Evolutionary conservation across 2,329 filamentous ascomycete genomes (phyloP).

Genomic region (Colletotrichum liaoningense): DNA sequence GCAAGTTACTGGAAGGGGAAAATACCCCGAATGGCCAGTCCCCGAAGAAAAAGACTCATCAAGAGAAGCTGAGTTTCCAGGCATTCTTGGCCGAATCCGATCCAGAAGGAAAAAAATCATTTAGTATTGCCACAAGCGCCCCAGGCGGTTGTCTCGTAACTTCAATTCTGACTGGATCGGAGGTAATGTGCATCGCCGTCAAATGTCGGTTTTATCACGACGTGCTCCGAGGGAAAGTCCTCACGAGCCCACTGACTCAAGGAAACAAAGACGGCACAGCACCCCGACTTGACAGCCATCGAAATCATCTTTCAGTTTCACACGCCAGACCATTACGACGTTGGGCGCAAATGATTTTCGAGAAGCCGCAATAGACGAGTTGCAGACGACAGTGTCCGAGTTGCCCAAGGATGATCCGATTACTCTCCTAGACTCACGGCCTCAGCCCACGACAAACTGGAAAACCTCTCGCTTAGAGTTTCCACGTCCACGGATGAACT

Average conservation of each 20-base stretch:
- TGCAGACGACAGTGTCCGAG: not conserved
- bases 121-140: slow-evolving; percentile 12
- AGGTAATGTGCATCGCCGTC: slow-evolving; percentile 18
- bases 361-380: not conserved
- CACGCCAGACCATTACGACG: not conserved
- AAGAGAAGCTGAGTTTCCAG: not conserved
- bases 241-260: slow-evolving; percentile 23
- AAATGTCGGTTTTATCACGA: slow-evolving; percentile 19
- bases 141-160: not conserved
- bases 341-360: not conserved
- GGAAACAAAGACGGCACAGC: not conserved
- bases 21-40: not conserved
- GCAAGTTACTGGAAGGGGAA: slow-evolving; percentile 15
- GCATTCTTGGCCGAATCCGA: not conserved
- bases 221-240: slow-evolving; percentile 19
- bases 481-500: not conserved
- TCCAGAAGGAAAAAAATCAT: not conserved
- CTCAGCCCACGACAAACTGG: not conserved
- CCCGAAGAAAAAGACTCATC: not conserved
- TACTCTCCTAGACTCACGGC: not conserved
- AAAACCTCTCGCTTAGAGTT: not conserved
- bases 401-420: not conserved
- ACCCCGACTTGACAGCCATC: not conserved
- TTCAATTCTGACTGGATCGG: slow-evolving; percentile 14
- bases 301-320: not conserved